Evolutionary conservation across 2,329 filamentous ascomycete genomes (phyloP).

Genomic region (Verticillium albo-atrum): DNA sequence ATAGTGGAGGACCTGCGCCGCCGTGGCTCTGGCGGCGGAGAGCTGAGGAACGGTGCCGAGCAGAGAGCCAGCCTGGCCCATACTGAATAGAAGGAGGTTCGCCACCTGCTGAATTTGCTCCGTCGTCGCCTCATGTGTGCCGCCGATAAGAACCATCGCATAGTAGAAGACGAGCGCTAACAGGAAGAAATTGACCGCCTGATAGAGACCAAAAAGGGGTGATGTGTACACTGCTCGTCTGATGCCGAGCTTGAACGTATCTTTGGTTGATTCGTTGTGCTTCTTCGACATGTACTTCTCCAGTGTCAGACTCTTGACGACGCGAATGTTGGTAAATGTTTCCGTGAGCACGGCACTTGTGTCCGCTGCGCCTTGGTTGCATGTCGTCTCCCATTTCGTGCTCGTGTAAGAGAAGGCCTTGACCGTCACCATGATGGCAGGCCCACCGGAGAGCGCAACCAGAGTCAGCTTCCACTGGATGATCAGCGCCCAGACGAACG

Average conservation of each 20-base stretch:
- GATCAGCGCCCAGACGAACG: constrained; percentile 68
- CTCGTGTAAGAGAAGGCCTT: constrained; percentile 61
- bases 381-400: constrained; percentile 66
- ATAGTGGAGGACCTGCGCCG: constrained; percentile 67
- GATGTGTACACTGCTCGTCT: constrained; percentile 64
- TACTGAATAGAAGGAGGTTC: constrained; percentile 77
- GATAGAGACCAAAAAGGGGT: constrained; percentile 71
- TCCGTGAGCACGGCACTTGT: constrained; percentile 65
- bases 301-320: constrained; percentile 70
- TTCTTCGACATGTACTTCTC: constrained; percentile 67
- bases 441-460: constrained; percentile 65
- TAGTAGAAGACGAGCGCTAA: constrained; percentile 83
- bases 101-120: constrained; percentile 68
- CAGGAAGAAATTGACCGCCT: constrained; percentile 66
- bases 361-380: constrained; percentile 57
- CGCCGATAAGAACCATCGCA: constrained; percentile 59
- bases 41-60: constrained; percentile 77
- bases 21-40: constrained; percentile 67
- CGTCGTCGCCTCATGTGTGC: constrained; percentile 40
- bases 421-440: constrained; percentile 63
- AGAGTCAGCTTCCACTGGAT: constrained; percentile 79
- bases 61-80: constrained; percentile 67
- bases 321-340: constrained; percentile 72
- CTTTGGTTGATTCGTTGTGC: constrained; percentile 46
- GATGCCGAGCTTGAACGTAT: constrained; percentile 57